phyloP scores from a whole-genome alignment of 192 early-diverging fungal species.

The Backusella liffmaniae region DNA sequence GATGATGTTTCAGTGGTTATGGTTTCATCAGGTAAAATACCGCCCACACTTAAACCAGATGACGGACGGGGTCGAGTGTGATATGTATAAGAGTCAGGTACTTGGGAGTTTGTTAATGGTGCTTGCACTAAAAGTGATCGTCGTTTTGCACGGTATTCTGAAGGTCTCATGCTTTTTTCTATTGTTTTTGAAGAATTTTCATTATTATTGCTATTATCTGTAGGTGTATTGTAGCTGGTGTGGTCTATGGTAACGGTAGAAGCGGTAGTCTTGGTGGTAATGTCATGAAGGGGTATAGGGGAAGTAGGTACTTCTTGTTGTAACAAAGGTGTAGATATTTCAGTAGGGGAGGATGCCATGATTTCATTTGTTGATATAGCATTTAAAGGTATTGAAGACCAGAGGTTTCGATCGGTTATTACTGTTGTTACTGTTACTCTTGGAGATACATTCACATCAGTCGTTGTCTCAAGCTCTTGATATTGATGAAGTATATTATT shows the following conservation, averaged over 20 bases:
- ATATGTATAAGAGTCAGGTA: background rate
- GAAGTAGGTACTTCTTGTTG: background rate
- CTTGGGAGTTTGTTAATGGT: background rate
- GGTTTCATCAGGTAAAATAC: slow-evolving; percentile 12
- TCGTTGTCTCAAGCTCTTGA: background rate
- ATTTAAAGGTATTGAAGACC: background rate
- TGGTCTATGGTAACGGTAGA: background rate
- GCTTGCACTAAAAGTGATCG: slow-evolving; percentile 29
- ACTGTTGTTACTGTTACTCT: background rate
- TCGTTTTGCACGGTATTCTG: slow-evolving; percentile 34
- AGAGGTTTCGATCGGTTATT: background rate
- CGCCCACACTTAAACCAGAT: slow-evolving; percentile 9
- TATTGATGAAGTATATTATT: slow-evolving; percentile 6
- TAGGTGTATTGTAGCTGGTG: background rate
- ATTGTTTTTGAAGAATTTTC: background rate
- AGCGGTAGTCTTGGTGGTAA: background rate
- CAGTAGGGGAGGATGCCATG: background rate
- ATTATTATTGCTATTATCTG: background rate
- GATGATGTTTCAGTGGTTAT: background rate
- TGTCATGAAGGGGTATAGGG: background rate
- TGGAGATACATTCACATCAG: background rate
- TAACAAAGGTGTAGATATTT: background rate
- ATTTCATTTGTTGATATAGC: slow-evolving; percentile 1
- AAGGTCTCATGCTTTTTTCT: slow-evolving; percentile 28
- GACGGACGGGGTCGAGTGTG: background rate